phyloP scores from a whole-genome alignment of 441 rosid genomes.

The Populus hybrid region DNA sequence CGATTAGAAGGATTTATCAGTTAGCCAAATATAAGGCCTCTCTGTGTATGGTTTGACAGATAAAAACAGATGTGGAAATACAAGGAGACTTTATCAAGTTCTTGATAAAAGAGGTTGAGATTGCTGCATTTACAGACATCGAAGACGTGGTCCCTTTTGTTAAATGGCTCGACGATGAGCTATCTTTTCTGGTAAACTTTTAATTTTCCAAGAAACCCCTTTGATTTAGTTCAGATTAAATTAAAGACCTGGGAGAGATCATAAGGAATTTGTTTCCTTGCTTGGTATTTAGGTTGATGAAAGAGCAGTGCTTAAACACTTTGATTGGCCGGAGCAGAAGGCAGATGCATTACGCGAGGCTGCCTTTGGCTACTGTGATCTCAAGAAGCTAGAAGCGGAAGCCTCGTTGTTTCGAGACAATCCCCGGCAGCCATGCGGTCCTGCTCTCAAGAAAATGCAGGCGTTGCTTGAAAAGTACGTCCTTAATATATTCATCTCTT shows the following conservation, averaged over 20 bases:
- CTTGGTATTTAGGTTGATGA: conserved; percentile 66
- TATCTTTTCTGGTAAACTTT: conserved; percentile 68
- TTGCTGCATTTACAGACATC: conserved; percentile 70
- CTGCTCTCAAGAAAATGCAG: conserved; percentile 6
- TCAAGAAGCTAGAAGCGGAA: conserved; percentile 75
- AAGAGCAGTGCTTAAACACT: conserved; percentile 90
- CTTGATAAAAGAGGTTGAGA: conserved; percentile 82
- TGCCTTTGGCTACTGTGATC: conserved; percentile 83
- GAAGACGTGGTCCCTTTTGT: conserved; percentile 95
- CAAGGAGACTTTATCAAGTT: conserved; percentile 91
- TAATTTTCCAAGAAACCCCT: background rate
- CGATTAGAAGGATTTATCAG: no score
- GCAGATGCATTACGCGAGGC: conserved; percentile 92
- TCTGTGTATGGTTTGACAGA: conserved; percentile 36
- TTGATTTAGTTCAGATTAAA: background rate
- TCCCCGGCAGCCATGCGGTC: conserved; percentile 57
- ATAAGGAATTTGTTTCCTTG: background rate
- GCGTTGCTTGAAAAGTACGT: conserved; percentile 80
- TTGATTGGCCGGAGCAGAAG: conserved; percentile 95
- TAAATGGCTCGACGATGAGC: conserved; percentile 94
- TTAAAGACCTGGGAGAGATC: background rate
- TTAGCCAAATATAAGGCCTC: no score
- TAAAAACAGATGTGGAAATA: conserved; percentile 90
- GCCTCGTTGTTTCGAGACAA: conserved; percentile 67
- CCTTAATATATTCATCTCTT: no score